These are phyloP conservation scores for Colletotrichum tropicale DNA, from an alignment of 2,329 filamentous ascomycete genomes.

Conservation along the genomic window DNA sequence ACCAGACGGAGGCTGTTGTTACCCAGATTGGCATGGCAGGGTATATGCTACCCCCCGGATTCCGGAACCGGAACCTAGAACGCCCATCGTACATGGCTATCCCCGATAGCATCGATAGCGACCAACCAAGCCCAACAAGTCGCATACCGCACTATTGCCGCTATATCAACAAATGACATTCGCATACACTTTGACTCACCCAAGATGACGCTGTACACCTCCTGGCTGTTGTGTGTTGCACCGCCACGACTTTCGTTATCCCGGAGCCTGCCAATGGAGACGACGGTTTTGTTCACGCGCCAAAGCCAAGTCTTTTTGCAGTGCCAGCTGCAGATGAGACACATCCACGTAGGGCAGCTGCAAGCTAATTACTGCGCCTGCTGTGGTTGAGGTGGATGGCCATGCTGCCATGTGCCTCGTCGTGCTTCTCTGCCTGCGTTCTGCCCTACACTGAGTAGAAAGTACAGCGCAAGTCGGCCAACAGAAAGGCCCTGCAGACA, in stretches of 20 bases:
- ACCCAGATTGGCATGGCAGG: neutral
- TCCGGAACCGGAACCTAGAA: neutral
- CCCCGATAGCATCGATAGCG: neutral
- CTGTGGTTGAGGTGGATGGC: neutral
- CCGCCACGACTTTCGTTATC: neutral
- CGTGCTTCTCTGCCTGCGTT: neutral
- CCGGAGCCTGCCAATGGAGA: neutral
- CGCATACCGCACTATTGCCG: neutral
- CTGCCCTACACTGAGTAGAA: neutral
- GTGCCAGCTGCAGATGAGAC: conserved; percentile 14
- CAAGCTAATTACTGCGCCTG: conserved; percentile 6
- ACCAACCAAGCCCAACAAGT: neutral
- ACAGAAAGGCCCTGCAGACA: neutral
- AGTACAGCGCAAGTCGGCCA: neutral
- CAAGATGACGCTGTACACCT: neutral
- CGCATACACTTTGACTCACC: neutral
- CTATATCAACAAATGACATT: neutral
- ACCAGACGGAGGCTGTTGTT: neutral
- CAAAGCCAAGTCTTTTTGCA: neutral
- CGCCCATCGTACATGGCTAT: neutral
- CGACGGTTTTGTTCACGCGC: neutral
- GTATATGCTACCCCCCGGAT: neutral
- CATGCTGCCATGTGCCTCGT: neutral
- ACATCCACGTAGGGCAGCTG: conserved; percentile 16
- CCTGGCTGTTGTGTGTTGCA: neutral